Evolutionary conservation across 1,284 basidiomycete species (phyloP), one percentile per base, ranked within the genome.

Genomic region (Ustilago shanxiensis): DNA sequence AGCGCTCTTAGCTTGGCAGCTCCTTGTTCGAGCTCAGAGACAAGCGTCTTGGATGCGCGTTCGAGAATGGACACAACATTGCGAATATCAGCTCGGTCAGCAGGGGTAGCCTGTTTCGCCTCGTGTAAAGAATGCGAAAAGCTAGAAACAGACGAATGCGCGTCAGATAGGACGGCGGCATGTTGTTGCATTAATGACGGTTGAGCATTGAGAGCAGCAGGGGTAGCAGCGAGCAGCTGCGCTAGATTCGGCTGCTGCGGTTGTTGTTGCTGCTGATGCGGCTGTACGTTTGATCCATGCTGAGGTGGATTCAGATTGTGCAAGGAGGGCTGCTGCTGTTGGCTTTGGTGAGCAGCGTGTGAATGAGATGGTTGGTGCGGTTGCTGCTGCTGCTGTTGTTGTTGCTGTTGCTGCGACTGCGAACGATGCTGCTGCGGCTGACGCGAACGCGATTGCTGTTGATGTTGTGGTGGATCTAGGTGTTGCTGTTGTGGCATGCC

Each of bases 81-180:
- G 33, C 71, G 70, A 20, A 77, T 59, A 35, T 77, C 75, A 29
- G 52, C 60, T 5, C 71, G 56, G 33, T 77, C 75, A 5, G 55
- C 29, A 2, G 75, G 75, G 0, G 59, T 63, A 2, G 64, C 60
- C 18, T 73, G 71, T 41, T 73, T 73, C 24, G 67, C 75, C 0
- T 73, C 71, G 2, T 68, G 64, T 26, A 77, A 18, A 1, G 66
- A 52, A 2, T 51, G 49, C 24, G 71, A 66, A 51, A 73, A 77
- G 56, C 29, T 64, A 11, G 75, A 70, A 20, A 74, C 60, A 16
- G 61, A 67, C 3, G 70, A 58, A 16, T 64, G 62, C 11, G 64
- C 67, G 20, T 74, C 66, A 1, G 59, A 55, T 2, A 77, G 41
- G n/a, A 77, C 41, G 4, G 67, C 60, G 6, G 71, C 66, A 55